Evolutionary conservation across 2,329 filamentous ascomycete genomes (phyloP), one percentile per base, ranked within the genome.

Genomic region (Shiraia sp.): DNA sequence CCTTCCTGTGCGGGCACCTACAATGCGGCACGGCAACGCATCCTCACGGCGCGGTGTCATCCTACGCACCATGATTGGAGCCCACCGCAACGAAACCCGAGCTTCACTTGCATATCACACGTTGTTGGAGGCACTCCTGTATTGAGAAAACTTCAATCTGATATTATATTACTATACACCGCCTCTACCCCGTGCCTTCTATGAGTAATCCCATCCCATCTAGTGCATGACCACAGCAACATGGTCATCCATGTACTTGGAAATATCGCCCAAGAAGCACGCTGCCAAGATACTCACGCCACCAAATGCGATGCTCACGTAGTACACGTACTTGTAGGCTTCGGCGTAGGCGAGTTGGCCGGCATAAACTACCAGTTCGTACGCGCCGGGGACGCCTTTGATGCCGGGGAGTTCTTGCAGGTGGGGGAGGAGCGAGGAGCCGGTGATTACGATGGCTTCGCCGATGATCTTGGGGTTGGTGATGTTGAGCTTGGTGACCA

Each of bases 321-420:
- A 79, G 59, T 84, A 86, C 6, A 84, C 80, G 54, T 74, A 83
- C 37, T 79, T 79, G 51, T 85, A 86, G 10, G 75, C 77, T 41
- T 78, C 73, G 0, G 81, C 75, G 60, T 76, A 86, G 0, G 81
- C 79, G 32, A 77, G 52, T 55, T 80, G 77, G 0, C 81, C 81
- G 1, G 81, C 80, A 6, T 57, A 55, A 0, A 85, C 76, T 3
- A 85, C 54, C 6, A 45, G 22, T 14, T 57, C 46, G 26, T 59
- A 60, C 13, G 51, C 47, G 4, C 53, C 45, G 2, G 72, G 42
- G 69, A 73, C 41, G 15, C 76, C 78, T 44, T 85, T 81, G 28
- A 76, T 60, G 0, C 61, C 61, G 0, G 61, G 49, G 46, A 78
- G 49, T 16, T 53, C 57, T 42, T 75, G 75, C 44, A 83, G 79